Evolutionary conservation across 2,329 filamentous ascomycete genomes (phyloP), one percentile per base, ranked within the genome.

Genomic region (Teratosphaeria destructans): DNA sequence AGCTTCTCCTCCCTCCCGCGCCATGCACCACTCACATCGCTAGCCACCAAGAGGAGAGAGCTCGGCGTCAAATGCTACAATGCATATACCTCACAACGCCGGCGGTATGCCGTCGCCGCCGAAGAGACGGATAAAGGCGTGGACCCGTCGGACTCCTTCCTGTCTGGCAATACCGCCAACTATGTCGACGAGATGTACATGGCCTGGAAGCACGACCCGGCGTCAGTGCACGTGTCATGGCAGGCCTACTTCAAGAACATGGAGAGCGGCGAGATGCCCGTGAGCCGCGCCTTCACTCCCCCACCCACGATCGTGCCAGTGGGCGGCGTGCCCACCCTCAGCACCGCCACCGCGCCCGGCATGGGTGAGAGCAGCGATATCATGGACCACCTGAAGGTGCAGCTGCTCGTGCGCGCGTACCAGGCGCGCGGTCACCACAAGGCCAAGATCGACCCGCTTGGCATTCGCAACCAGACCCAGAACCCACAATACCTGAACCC

Each of bases 111-210:
- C 58, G 73, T 81, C 63, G 75, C 82, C 60, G 79, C 80, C 4
- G 81, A 84, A 72, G 81, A 83, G 52, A 81, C 78, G 57, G 77
- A 78, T 71, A 81, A 81, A 72, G 83, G 84, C 68, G 84, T 86
- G 71, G 90, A 96, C 74, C 85, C 92, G 65, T 96, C 89, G 76
- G 94, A 99, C 78, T 95, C 87, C 78, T 99, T 99, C 82, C 84
- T 99, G 63, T 90, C 91, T 64, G 94, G 94, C 67, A 97, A 90
- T 81, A 94, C 93, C 62, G 94, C 94, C 77, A 96, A 95, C 80
- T 99, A 99, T 79, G 90, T 99, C 74, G 94, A 99, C 76, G 94
- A 96, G 81, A 99, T 99, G 94, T 99, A 99, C 78, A 81, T 96
- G 80, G 86, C 92, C 74, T 99, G 94, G 94, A 96, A 93, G 78